Evolutionary conservation across 148 eudicot species (phyloP).

Genomic region (Euryodendron excelsum): DNA sequence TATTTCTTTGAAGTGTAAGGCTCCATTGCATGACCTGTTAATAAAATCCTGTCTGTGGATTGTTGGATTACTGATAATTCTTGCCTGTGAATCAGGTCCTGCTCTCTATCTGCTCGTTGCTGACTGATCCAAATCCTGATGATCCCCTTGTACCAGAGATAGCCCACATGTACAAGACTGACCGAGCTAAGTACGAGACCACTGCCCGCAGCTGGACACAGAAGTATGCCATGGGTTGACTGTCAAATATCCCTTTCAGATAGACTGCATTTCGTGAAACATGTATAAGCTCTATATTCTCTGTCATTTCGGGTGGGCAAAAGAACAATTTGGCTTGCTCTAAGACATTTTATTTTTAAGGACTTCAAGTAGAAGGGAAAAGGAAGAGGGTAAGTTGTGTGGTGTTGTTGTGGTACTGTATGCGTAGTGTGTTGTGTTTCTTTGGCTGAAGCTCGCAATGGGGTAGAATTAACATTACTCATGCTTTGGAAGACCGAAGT

Average conservation of each 20-base stretch:
- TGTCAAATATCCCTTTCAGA: neutral
- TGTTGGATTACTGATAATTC: neutral
- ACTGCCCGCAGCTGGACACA: slow-evolving; percentile 56
- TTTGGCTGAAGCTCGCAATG: neutral
- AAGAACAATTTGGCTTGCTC: neutral
- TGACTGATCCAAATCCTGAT: slow-evolving; percentile 46
- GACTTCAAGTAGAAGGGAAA: too few relatives aligned
- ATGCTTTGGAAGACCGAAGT: neutral
- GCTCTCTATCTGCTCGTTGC: slow-evolving; percentile 41
- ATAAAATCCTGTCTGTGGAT: too few relatives aligned
- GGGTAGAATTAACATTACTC: neutral
- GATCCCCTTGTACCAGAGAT: slow-evolving; percentile 50
- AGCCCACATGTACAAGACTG: slow-evolving; percentile 59
- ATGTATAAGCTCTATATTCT: too few relatives aligned
- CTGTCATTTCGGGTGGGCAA: neutral
- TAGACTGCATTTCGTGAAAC: neutral
- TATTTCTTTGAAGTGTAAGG: neutral
- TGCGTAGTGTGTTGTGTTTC: neutral
- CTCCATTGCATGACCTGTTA: neutral
- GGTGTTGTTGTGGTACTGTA: neutral
- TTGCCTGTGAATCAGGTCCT: slow-evolving; percentile 27
- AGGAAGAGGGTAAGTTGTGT: too few relatives aligned
- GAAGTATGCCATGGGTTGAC: slow-evolving; percentile 47
- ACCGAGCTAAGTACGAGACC: slow-evolving; percentile 39
- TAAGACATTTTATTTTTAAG: too few relatives aligned